Conservation (phyloP, 257 asterid species). For the Scutellaria barbata region DNA sequence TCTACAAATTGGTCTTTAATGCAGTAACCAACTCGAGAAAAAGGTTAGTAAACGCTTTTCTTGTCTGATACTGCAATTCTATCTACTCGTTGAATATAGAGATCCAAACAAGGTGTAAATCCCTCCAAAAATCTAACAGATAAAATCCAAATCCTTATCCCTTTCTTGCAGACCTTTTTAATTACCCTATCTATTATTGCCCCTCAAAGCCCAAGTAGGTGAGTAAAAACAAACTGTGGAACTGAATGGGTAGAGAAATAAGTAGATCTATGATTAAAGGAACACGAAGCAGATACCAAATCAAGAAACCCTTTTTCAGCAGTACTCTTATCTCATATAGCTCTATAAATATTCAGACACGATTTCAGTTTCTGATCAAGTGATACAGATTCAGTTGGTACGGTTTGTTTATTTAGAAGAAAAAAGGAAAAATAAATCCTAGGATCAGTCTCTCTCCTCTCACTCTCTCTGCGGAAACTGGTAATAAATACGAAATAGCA, state of each 20-base stretch:
- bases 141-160: constrained; percentile 29
- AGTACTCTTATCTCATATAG: background rate
- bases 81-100: constrained; percentile 17
- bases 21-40: background rate
- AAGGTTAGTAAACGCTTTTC: background rate
- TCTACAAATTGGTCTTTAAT: background rate
- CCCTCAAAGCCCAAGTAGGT: background rate
- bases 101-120: background rate
- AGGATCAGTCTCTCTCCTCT: constrained; percentile 9
- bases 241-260: background rate
- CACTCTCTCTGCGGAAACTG: too few relatives aligned
- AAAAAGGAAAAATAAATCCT: constrained; percentile 32
- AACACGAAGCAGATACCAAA: background rate
- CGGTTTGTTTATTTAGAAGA: background rate
- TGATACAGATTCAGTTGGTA: constrained; percentile 32
- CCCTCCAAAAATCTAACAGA: background rate
- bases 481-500: background rate
- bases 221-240: background rate
- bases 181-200: constrained; percentile 11
- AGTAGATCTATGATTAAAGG: constrained; percentile 18
- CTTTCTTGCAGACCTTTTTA: background rate
- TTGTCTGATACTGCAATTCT: background rate
- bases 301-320: background rate
- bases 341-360: background rate
- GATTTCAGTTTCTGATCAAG: background rate